Evolutionary conservation across 176 grass and related monocot species (phyloP).

Genomic region (Thalia dealbata): DNA sequence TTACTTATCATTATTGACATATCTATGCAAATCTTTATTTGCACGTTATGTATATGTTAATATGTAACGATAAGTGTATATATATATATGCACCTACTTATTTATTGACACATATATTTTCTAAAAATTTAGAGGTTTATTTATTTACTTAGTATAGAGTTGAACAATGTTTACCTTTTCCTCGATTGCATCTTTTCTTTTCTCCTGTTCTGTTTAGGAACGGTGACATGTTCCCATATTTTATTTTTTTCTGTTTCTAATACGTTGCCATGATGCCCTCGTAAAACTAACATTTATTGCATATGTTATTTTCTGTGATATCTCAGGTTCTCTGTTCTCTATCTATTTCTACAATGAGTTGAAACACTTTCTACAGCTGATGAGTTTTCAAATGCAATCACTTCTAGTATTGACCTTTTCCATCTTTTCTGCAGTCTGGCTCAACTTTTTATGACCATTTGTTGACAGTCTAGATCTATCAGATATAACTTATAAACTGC

Average conservation of each 20-base stretch:
- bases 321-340: constrained; percentile 50
- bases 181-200: not conserved
- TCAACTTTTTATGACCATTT: not conserved
- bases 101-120: too few relatives aligned
- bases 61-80: too few relatives aligned
- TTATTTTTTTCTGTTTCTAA: not conserved
- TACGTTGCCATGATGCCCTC: not conserved
- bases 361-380: constrained; percentile 68
- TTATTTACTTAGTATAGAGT: too few relatives aligned
- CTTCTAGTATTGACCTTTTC: constrained; percentile 47
- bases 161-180: too few relatives aligned
- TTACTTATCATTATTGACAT: too few relatives aligned
- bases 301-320: constrained; percentile 15
- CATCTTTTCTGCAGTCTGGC: constrained; percentile 39
- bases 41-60: too few relatives aligned
- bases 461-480: constrained; percentile 62
- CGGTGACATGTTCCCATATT: too few relatives aligned
- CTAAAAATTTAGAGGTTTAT: too few relatives aligned
- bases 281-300: not conserved
- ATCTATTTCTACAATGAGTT: constrained; percentile 55
- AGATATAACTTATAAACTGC: too few relatives aligned
- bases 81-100: too few relatives aligned
- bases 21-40: too few relatives aligned
- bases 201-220: not conserved
- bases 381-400: constrained; percentile 44